Base-by-base conservation (phyloP, 1,284 basidiomycete genomes). In the Boletus smithii region DNA sequence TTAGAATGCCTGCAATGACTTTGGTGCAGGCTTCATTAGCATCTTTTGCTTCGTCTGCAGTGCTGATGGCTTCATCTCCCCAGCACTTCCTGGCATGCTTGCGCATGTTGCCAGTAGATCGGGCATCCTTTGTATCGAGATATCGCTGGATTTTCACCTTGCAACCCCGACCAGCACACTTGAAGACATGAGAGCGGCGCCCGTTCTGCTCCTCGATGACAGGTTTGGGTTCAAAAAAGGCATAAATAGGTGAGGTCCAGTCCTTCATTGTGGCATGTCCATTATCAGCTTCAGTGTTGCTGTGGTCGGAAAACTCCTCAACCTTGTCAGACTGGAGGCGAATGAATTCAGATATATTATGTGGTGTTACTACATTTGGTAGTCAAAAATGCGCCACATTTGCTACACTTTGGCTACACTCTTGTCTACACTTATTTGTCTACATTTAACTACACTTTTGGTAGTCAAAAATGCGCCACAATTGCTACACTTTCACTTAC, bases 51-150 rank as follows among this genome's bases (percentile, higher is more conserved):
- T 9, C 8, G 16, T 32, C 24, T 0, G 24, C 33, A 2, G 26
- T 18, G 1, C 23, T 35, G n/a, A 51, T 5, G 3, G 20, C 4
- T 2, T 49, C 33, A 1, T 2, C 4, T 3, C 37, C 39, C 39
- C 34, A 51, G 17, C 46, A 48, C 13, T 18, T 32, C 5, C 18
- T 22, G 0, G 10, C 26, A 31, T 50, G 42, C 29, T 42, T 43
- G 4, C n/a, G 0, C 35, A 50, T 34, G 22, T 50, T 50, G 2
- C 41, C 13, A 1, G 33, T 50, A 0, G 10, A 48, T 0, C 2
- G 2, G 2, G 41, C 29, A 36, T 50, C 41, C 3, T 11, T 29
- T 2, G 9, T 48, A 14, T 35, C 20, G 13, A 22, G 9, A 10
- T 6, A 35, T 5, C 18, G 4, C 2, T 8, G 10, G 13, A 35